A percentile compares a stretch with the other conserved stretches of the same genome.
Conservation (phyloP, 345 rosid genomes). For the Noccaea caerulescens region DNA sequence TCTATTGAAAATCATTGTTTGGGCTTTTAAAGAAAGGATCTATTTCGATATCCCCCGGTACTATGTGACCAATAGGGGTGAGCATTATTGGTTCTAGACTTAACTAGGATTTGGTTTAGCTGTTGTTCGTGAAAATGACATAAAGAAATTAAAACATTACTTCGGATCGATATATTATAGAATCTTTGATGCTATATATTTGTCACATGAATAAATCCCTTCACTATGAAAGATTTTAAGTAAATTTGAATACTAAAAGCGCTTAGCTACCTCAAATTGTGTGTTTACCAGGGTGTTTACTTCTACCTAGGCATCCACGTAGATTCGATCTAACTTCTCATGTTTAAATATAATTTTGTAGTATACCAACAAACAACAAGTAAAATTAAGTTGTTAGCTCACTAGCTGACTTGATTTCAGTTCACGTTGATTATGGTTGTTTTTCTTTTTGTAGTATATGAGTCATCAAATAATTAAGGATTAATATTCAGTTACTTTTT, state of each 20-base stretch:
- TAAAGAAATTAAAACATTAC: not conserved
- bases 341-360: too few species aligned
- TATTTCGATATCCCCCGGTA: not conserved
- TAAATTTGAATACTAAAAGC: not conserved
- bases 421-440: too few species aligned
- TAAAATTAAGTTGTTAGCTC: too few species aligned
- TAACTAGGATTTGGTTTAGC: conserved; percentile 7
- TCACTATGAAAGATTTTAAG: not conserved
- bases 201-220: not conserved
- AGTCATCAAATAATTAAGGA: too few species aligned
- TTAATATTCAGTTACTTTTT: too few species aligned
- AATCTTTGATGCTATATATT: not conserved
- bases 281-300: not conserved
- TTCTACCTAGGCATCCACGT: not conserved
- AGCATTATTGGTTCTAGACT: conserved; percentile 14
- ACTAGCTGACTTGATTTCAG: too few species aligned
- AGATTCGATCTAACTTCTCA: not conserved
- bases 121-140: conserved; percentile 22
- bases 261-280: not conserved
- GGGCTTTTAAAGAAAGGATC: conserved; percentile 22
- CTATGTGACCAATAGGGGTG: conserved; percentile 1
- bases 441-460: too few species aligned
- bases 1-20: conserved; percentile 30
- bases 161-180: not conserved
- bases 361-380: too few species aligned